Base-by-base conservation (phyloP, 345 rosid species). In the Gossypium longicalyx region DNA sequence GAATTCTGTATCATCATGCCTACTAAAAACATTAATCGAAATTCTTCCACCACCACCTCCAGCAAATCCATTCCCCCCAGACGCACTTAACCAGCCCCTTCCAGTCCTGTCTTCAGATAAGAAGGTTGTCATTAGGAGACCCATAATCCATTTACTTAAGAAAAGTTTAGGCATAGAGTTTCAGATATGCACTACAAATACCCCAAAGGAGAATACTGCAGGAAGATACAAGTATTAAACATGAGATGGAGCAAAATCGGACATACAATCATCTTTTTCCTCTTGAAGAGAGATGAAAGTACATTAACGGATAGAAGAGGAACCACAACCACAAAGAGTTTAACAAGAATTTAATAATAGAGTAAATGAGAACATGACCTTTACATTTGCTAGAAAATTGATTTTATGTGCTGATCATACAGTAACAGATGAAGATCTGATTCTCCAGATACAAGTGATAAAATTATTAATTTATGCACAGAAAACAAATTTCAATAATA, bases 1-100 rank as follows among this genome's bases (percentile, higher is more conserved):
- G 78, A 83, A 77, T 11, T 72, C 58, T 0, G 81, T 76, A 54
- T 80, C 84, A 81, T 87, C 91, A 74, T 86, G 93, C 77, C 91
- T 82, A 80, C 93, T 89, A 79, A 89, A 89, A 79, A 83, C 93
- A 77, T 89, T 54, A 27, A 89, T 77, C 17, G 93, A 85, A 60
- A 89, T 82, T 76, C 93, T 85, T 75, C 93, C 91, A 29, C 93
- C 93, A 64, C 93, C 93, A 62, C 93, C 93, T 51, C 93, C 93
- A 77, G 89, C 91, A 82, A 87, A 89, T 48, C 93, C 93, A 75
- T 85, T 75, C 43, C 93, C 93, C 48, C 93, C 93, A 16, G 85
- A 67, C 12, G 93, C 91, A 81, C 88, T 89, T 66, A 86, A 75
- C 60, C 51, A 76, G 74, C 91, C 89, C 60, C 63, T 79, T 72